phyloP scores from a whole-genome alignment of 1,139 yeast species.

The Hanseniaspora gamundiae region DNA sequence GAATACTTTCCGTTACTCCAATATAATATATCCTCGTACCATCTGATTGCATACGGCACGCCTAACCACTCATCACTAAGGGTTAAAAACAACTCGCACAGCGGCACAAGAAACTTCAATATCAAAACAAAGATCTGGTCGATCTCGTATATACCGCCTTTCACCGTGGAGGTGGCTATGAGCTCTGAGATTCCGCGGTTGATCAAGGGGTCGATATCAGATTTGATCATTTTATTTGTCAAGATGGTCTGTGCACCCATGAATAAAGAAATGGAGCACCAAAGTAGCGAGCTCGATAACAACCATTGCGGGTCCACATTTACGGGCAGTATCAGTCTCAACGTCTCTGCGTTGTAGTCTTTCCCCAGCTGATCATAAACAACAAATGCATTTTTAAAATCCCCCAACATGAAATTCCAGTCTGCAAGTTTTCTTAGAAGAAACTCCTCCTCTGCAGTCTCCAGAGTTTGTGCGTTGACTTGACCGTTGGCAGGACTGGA shows the following conservation, averaged over 20 bases:
- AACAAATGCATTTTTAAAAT: conserved; percentile 73
- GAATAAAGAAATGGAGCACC: conserved; percentile 64
- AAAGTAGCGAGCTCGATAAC: conserved; percentile 70
- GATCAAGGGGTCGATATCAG: conserved; percentile 43
- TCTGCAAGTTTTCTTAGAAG: conserved; percentile 75
- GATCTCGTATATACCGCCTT: conserved; percentile 5
- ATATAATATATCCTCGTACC: conserved; percentile 26
- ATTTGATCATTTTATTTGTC: conserved; percentile 46
- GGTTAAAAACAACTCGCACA: conserved; percentile 25
- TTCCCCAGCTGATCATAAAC: conserved; percentile 75
- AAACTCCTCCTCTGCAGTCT: conserved; percentile 49
- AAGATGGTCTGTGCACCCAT: conserved; percentile 58
- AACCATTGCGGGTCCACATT: not conserved
- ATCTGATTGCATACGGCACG: conserved; percentile 28
- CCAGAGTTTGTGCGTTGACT: not conserved
- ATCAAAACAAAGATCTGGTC: conserved; percentile 28
- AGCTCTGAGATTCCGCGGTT: conserved; percentile 28
- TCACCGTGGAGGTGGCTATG: conserved; percentile 9
- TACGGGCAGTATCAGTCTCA: conserved; percentile 40
- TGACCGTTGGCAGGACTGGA: conserved; percentile 27
- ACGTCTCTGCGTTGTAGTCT: conserved; percentile 68
- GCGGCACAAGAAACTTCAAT: conserved; percentile 25
- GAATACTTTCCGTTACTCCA: conserved; percentile 21
- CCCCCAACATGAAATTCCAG: conserved; percentile 81
- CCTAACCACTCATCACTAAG: conserved; percentile 30